Base-by-base conservation (phyloP, 192 early-diverging fungal species). In the Linderina pennispora region DNA sequence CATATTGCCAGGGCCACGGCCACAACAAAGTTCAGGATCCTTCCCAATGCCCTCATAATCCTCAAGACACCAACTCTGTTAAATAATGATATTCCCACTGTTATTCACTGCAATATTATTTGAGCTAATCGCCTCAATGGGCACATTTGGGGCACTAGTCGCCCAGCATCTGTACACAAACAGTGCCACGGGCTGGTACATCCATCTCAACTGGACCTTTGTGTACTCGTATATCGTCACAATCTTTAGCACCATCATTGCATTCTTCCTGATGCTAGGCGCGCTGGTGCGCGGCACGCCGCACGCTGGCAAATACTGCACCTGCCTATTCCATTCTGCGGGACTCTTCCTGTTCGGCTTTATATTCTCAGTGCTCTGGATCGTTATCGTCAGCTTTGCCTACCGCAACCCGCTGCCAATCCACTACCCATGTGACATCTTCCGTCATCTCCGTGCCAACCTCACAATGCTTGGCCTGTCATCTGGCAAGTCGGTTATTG, bases 151-250 rank as follows among this genome's bases (percentile, higher is more conserved):
- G 2, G 54, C 59, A 0, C 55, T 70, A 11, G 55, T 57, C 20
- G 60, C 60, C 0, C 66, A 70, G 48, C 62, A 70, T 18, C 34
- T 70, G 20, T 70, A 58, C 18, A 70, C 59, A 16, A 70, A 70
- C 47, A 70, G 66, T 23, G 66, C 66, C 1, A 43, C 60, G 23
- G 66, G 66, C n/a, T 62, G 66, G 58, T 59, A 57, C 26, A 36
- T 70, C 2, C 20, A 55, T 2, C 50, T 70, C 7, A 59, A 70
- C 43, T 70, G 66, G 66, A 70, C 66, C 4, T 55, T 59, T 2
- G 50, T 62, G 9, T 70, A 62, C 18, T 33, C 66, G 8, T 70
- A 70, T 26, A 55, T 43, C 0, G 52, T 70, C 0, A 43, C 66
- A 0, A 48, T 70, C 2, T 28, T 70, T 1, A 70, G 66, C 31